Conservation (phyloP, 164 flowering plant species). For the Platanus orientalis region DNA sequence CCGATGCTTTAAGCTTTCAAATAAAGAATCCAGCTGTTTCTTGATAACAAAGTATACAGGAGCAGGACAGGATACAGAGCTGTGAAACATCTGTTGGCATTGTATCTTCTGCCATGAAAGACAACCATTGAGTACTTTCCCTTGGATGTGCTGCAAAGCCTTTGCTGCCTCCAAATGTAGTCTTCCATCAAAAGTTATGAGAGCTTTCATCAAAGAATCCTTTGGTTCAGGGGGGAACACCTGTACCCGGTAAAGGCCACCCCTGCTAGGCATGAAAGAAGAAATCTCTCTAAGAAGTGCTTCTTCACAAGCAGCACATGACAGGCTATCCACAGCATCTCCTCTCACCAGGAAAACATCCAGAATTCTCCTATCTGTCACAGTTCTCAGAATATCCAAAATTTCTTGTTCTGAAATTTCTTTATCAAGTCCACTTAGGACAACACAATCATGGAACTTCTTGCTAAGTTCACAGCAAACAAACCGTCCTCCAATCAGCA, state of each 20-base stretch:
- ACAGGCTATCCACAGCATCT: conserved; percentile 44
- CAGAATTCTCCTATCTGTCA: conserved; percentile 46
- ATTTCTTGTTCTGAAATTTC: conserved; percentile 65
- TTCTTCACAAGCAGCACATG: conserved; percentile 54
- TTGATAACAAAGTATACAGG: conserved; percentile 54
- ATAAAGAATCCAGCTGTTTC: conserved; percentile 49
- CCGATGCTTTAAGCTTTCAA: conserved; percentile 37
- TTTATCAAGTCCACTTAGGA: conserved; percentile 50
- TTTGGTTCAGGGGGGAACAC: conserved; percentile 63
- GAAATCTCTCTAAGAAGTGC: conserved; percentile 69
- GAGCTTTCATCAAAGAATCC: conserved; percentile 56
- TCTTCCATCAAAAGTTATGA: conserved; percentile 77
- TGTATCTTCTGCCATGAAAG: conserved; percentile 82
- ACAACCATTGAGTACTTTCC: conserved; percentile 75
- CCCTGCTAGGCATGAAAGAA: conserved; percentile 62
- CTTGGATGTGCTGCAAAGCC: conserved; percentile 83
- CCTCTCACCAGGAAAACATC: conserved; percentile 67
- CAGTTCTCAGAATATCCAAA: conserved; percentile 34
- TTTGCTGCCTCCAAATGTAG: conserved; percentile 93
- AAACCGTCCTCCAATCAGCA: conserved; percentile 50
- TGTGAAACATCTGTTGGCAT: conserved; percentile 70
- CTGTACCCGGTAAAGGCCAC: conserved; percentile 51
- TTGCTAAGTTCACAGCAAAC: conserved; percentile 38
- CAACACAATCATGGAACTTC: conserved; percentile 35
- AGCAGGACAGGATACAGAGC: conserved; percentile 67